These are phyloP conservation scores for Cyberlindnera veronae DNA, from an alignment of 805 yeast genomes.

Conservation along the genomic window DNA sequence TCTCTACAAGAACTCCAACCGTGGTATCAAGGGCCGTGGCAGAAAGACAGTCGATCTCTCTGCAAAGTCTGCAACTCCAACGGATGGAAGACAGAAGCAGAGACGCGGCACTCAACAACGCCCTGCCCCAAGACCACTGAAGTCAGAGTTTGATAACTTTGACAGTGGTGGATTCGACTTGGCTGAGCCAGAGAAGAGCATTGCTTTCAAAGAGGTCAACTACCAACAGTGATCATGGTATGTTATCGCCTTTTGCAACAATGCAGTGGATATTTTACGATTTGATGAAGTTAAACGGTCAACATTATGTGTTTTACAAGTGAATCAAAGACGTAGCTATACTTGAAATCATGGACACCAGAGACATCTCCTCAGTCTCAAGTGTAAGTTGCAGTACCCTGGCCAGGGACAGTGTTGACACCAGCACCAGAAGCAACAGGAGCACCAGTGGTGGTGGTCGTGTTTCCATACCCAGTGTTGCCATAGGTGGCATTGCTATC, in stretches of 20 bases:
- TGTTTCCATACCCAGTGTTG: background rate
- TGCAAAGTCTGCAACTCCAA: constrained; percentile 4
- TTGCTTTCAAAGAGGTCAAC: constrained; percentile 26
- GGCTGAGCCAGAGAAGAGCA: constrained; percentile 11
- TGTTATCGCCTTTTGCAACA: too few species aligned
- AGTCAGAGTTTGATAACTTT: background rate
- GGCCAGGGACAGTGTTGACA: too few species aligned
- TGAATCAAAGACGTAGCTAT: too few species aligned
- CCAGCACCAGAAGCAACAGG: too few species aligned
- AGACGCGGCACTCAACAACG: background rate
- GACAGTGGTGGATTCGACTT: background rate
- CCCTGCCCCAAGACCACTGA: too few species aligned
- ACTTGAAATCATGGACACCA: too few species aligned
- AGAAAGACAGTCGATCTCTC: constrained; percentile 33
- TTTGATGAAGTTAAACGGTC: too few species aligned
- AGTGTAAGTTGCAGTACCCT: too few species aligned
- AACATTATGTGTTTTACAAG: too few species aligned
- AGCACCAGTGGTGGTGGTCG: background rate
- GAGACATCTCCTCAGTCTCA: too few species aligned
- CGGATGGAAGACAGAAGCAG: background rate
- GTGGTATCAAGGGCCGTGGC: constrained; percentile 92
- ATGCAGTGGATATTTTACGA: too few species aligned
- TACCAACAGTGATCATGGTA: constrained; percentile 19
- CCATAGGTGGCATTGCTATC: background rate
- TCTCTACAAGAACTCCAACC: constrained; percentile 81